Evolutionary conservation across 352 stramenopile species (phyloP).

Genomic region (Phytophthora citrophthora): DNA sequence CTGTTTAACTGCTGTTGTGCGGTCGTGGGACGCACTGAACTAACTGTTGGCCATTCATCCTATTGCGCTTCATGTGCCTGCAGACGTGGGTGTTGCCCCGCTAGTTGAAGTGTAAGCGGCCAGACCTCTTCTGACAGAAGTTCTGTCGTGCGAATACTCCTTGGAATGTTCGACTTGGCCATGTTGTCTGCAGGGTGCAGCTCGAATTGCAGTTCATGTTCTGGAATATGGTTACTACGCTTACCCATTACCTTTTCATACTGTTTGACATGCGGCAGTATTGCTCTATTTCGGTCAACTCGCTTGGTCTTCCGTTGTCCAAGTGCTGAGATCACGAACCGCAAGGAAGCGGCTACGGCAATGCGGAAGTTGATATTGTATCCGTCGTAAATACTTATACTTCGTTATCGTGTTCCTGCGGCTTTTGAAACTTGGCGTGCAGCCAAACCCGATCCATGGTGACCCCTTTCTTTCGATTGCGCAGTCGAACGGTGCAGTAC

Average conservation of each 20-base stretch:
- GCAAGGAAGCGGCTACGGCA: too few species aligned
- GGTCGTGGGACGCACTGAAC: conserved; percentile 4
- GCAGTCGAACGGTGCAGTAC: conserved; percentile 79
- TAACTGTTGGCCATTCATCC: background rate
- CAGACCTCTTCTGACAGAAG: conserved; percentile 2
- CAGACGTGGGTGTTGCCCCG: background rate
- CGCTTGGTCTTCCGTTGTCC: too few species aligned
- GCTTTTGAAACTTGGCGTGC: conserved; percentile 75
- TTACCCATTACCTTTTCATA: too few species aligned
- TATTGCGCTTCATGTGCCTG: conserved; percentile 17
- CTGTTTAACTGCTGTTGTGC: conserved; percentile 2
- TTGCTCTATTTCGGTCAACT: too few species aligned
- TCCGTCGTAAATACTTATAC: too few species aligned
- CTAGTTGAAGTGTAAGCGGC: conserved; percentile 10
- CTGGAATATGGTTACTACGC: too few species aligned
- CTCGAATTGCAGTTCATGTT: background rate
- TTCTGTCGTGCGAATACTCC: background rate
- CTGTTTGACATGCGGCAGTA: too few species aligned
- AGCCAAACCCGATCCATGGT: conserved; percentile 85
- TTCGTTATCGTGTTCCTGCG: conserved; percentile 1
- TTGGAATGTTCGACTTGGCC: too few species aligned
- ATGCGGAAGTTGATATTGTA: too few species aligned
- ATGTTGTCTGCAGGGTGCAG: background rate
- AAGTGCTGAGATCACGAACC: too few species aligned
- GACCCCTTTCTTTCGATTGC: conserved; percentile 73